Percentiles rank a stretch among this genome's conserved stretches.
Conservation (phyloP, 805 yeast genomes). For the Danielozyma ontarioensis region DNA sequence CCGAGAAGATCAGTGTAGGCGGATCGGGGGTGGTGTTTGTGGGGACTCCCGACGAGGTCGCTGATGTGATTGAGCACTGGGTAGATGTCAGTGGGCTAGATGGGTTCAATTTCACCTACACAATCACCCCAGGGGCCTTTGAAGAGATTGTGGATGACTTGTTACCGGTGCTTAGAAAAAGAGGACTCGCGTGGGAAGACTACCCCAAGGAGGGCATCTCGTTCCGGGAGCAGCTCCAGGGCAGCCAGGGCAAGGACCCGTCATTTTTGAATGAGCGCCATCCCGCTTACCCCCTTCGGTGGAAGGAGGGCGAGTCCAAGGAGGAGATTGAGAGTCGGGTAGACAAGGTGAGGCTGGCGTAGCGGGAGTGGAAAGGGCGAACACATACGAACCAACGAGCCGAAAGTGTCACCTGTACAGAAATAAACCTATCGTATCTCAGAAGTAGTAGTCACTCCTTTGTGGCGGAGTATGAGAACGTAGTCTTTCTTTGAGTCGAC, state of each 20-base stretch:
- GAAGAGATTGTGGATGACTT: conserved; percentile 32
- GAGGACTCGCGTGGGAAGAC: conserved; percentile 32
- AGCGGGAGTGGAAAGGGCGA: no score
- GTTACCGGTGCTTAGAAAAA: conserved; percentile 30
- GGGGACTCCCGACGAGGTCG: conserved; percentile 35
- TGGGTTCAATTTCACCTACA: conserved; percentile 38
- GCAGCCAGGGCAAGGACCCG: conserved; percentile 16
- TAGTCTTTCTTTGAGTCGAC: no score
- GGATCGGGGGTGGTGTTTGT: conserved; percentile 28
- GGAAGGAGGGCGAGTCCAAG: conserved; percentile 3
- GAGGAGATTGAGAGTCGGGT: conserved; percentile 1
- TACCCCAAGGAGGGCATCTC: conserved; percentile 29
- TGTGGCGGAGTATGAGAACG: no score
- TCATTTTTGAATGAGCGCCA: conserved; percentile 1
- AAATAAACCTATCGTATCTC: no score
- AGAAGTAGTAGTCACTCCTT: no score
- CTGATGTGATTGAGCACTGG: conserved; percentile 35
- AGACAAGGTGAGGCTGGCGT: conserved; percentile 1
- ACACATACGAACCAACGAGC: no score
- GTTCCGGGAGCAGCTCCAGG: conserved; percentile 32
- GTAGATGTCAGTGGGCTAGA: conserved; percentile 35
- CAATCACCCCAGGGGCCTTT: conserved; percentile 30
- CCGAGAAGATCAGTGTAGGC: conserved; percentile 22
- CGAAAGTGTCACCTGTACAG: no score
- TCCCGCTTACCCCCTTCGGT: conserved; percentile 2